Evolutionary conservation across 2,329 filamentous ascomycete species (phyloP), one percentile per base, ranked within the genome.

Genomic region (Emmonsiellopsis sp.): DNA sequence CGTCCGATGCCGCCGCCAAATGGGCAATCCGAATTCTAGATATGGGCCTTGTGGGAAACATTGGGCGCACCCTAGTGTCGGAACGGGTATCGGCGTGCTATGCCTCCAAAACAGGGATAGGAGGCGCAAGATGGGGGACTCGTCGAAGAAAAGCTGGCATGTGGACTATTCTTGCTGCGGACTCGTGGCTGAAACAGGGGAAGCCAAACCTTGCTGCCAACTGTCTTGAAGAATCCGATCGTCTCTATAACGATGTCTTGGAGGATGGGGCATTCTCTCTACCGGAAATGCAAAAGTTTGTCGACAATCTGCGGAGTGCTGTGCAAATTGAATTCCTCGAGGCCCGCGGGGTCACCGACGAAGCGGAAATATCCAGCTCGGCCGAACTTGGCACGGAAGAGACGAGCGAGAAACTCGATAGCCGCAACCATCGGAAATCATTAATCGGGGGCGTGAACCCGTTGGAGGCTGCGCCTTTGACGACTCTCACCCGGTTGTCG

Each of bases 51-150:
- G 75, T 89, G 0, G 89, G 89, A 0, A 74, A 77, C 1, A 76
- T 93, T 1, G 90, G 89, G 3, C 86, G 92, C 56, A 88, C 88
- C 0, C 78, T 98, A 10, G 76, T 95, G 61, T 89, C 86, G 51
- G 92, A 98, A 71, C 83, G 93, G 37, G 80, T 96, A 16, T 87
- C 89, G 0, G 82, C 86, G 2, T 95, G 89, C 72, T 96, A 92
- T 70, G 82, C 82, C 0, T 84, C 86, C 2, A 88, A 87, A 60
- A 78, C 78, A 30, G 85, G 87, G 2, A 72, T 83, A 3, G 84
- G 85, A 1, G 80, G 79, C 7, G 79, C 83, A 56, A 74, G 75
- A 38, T 87, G 84, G 77, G 90, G 91, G 13, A 78, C 80, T 7
- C 80, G 92, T 57, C 80, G 79, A 55, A 80, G 93, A 48, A 98